Conservation (phyloP, 2,329 filamentous ascomycete species). For the Trichoderma oligosporum region DNA sequence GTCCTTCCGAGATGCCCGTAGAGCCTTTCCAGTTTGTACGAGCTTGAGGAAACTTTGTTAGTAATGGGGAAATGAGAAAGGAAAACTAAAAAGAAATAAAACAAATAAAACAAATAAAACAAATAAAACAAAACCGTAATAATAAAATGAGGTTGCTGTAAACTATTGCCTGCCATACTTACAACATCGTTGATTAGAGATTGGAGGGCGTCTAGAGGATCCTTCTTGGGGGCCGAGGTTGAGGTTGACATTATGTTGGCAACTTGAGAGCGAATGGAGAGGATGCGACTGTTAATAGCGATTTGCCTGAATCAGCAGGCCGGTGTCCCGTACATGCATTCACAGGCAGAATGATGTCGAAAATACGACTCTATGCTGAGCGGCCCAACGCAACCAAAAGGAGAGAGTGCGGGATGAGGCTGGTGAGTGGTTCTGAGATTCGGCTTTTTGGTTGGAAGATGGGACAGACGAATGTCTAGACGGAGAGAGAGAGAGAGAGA, state of each 20-base stretch:
- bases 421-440: background rate
- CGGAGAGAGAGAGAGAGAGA: background rate
- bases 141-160: background rate
- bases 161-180: conserved; percentile 27
- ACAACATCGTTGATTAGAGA: conserved; percentile 54
- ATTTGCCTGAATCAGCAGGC: background rate
- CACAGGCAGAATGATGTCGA: background rate
- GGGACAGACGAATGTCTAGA: too few species aligned
- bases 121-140: background rate
- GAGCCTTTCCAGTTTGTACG: conserved; percentile 56
- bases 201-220: conserved; percentile 48
- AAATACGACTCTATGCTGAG: background rate
- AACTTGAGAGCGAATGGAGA: background rate
- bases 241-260: background rate
- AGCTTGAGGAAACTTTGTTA: conserved; percentile 41
- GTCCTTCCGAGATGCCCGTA: conserved; percentile 48
- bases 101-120: background rate
- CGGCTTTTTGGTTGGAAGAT: background rate
- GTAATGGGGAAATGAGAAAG: background rate
- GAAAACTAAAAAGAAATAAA: background rate
- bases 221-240: conserved; percentile 26
- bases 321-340: background rate
- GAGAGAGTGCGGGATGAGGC: background rate
- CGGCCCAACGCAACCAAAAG: background rate
- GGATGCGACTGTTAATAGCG: background rate